phyloP scores from a whole-genome alignment of 129 eudicot species.

The Escallonia rubra region DNA sequence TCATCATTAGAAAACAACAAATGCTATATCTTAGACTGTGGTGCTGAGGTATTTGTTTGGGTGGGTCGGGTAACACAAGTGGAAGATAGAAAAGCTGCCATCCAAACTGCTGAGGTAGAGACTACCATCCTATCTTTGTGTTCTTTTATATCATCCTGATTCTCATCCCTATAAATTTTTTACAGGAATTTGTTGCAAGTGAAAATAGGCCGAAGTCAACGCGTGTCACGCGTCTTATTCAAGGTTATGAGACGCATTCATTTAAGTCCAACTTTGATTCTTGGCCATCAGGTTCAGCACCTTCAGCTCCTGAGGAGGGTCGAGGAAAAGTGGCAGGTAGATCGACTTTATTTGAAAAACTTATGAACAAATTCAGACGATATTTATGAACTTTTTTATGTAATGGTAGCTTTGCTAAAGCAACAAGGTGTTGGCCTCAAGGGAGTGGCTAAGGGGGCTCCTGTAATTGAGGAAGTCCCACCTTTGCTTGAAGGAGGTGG shows the following conservation, averaged over 20 bases:
- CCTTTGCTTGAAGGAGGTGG: conserved; percentile 98
- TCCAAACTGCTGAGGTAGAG: conserved; percentile 84
- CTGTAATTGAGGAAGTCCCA: conserved; percentile 82
- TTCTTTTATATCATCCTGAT: not conserved
- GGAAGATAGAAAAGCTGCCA: conserved; percentile 89
- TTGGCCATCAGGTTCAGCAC: conserved; percentile 97
- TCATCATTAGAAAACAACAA: conserved; percentile 77
- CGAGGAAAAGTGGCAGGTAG: conserved; percentile 98
- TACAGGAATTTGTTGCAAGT: conserved; percentile 68
- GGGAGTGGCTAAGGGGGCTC: conserved; percentile 68
- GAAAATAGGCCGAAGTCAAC: conserved; percentile 94
- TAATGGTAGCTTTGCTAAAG: conserved; percentile 76
- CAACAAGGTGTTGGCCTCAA: conserved; percentile 95
- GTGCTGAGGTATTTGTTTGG: conserved; percentile 92
- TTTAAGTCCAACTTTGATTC: conserved; percentile 97
- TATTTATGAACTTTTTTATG: conserved; percentile 2
- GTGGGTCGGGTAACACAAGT: conserved; percentile 95
- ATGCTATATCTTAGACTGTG: conserved; percentile 93
- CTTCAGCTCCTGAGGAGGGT: conserved; percentile 90
- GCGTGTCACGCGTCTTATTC: conserved; percentile 82
- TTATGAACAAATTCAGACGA: not conserved
- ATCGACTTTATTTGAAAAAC: not conserved
- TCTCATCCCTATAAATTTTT: conserved; percentile 4
- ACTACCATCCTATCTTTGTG: not conserved
- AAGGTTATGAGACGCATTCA: conserved; percentile 92